Base-by-base conservation (phyloP, 2,329 filamentous ascomycete species). In the Pseudogymnoascus verrucosus region DNA sequence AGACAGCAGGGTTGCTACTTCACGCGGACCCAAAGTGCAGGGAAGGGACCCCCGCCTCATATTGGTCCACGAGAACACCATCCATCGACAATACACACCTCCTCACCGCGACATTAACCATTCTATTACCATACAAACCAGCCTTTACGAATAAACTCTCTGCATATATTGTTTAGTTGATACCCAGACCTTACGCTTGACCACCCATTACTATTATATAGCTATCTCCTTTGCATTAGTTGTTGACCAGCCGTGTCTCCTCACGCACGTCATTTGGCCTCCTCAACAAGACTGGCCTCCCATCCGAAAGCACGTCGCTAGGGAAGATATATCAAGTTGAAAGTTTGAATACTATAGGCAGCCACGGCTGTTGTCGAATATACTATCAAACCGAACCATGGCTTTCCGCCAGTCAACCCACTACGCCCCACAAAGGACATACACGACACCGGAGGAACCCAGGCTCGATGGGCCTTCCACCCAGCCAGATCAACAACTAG, bases 381-480 rank as follows among this genome's bases (percentile, higher is more conserved):
- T 57, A 57, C 34, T 21, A 2, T 19, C 51, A 8, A 10, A 57
- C 51, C 19, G 28, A 57, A 11, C 51, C 60, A 86, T 85, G 82
- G 82, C 83, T 66, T 86, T 87, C 69, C 84, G 84, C 66, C 84
- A 86, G 69, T 80, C 84, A 54, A 81, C 83, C 39, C 79, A 81
- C 65, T 82, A 82, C 69, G 73, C 78, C 31, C 75, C 78, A 23
- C 82, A 82, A 69, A 79, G 83, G 67, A 75, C 77, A 65, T 76
- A 76, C 36, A 71, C 77, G 2, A 74, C 75, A 62, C 74, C 73
- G 19, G 76, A 77, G 14, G 77, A 79, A 37, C 72, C 76, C 31
- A 65, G 68, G 47, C 37, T 60, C 42, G 74, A 76, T 23, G 34
- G 40, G 31, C 28, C 42, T 26, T 21, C 62, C 19, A 28, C 64